Base-by-base conservation (phyloP, 768 basidiomycete species). In the Mycena haematopus region DNA sequence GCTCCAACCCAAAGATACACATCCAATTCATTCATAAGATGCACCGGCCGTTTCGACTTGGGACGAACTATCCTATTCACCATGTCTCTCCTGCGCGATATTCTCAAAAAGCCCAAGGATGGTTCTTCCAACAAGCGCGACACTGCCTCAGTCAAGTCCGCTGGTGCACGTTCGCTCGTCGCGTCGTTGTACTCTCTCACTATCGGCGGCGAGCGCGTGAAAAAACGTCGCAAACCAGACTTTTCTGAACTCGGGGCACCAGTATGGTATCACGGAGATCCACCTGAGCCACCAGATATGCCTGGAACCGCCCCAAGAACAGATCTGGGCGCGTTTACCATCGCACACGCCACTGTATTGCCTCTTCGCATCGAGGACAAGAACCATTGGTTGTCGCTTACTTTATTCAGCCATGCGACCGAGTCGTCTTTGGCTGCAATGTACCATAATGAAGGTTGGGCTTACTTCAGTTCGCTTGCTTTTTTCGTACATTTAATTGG, bases 21-120 rank as follows among this genome's bases (percentile, higher is more conserved):
- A 29, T 35, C 31, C 9, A 31, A n/a, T n/a, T n/a, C n/a, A n/a
- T n/a, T n/a, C n/a, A n/a, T n/a, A n/a, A n/a, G n/a, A n/a, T n/a
- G n/a, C n/a, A n/a, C n/a, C n/a, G n/a, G n/a, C n/a, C n/a, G n/a
- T n/a, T n/a, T n/a, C n/a, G n/a, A n/a, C n/a, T n/a, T n/a, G n/a
- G n/a, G n/a, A n/a, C n/a, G n/a, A n/a, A n/a, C n/a, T n/a, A n/a
- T n/a, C n/a, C n/a, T n/a, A n/a, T n/a, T n/a, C n/a, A n/a, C n/a
- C n/a, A 67, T 67, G 66, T 67, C 66, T 58, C 66, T 67, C 46
- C 56, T 67, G 22, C 66, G 66, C 52, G 62, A 60, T 42, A 49
- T 64, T 21, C 56, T 67, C 58, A 67, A 67, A 50, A 60, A 61
- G 33, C 29, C 50, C 31, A 63, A 63, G 62, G 58, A 60, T 24